Evolutionary conservation across 495 filamentous ascomycete species (phyloP), one percentile per base, ranked within the genome.

Genomic region (Aspergillus nidulans): DNA sequence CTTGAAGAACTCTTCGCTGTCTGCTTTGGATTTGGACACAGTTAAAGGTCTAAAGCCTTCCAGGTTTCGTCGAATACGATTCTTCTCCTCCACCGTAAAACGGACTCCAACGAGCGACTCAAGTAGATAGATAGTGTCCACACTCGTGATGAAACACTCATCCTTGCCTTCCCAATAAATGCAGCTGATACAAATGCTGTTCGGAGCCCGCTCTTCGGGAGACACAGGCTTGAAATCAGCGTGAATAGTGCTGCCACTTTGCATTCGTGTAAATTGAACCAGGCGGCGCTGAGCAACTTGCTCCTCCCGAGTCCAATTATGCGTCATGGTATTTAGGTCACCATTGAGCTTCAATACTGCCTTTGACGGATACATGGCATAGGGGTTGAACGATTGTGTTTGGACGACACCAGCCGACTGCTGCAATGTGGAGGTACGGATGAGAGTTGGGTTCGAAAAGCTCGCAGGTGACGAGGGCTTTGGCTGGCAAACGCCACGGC

Each of bases 1-100:
- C 73, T 96, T 96, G 83, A 97, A 97, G 73, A 97, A 97, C 40
- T 91, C 88, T 67, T 96, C 92, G 63, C 87, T 95, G 41, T 97
- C 92, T 1, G 81, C 63, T 71, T 96, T 96, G 50, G 84, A 82
- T 66, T 98, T 98, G 32, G 90, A 95, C 13, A 97, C 89, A 0
- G 94, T 98, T 53, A 87, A 65, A 7, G 95, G 92, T 13, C 85
- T 81, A 75, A 94, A 96, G 0, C 90, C 90, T 64, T 98, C 95
- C 46, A 98, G 76, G 63, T 98, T 98, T 41, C 94, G 81, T 10
- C 94, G 85, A 62, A 98, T 97, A 36, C 95, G 85, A 65, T 98
- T 98, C 81, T 97, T 97, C 74, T 97, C 94, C 65, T 97, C 91
- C 1, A 96, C 90, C 0, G 86, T 91, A 67, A 97, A 97, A 9